Evolutionary conservation across 768 basidiomycete genomes (phyloP), one percentile per base, ranked within the genome.

Genomic region (Mycena amicta): DNA sequence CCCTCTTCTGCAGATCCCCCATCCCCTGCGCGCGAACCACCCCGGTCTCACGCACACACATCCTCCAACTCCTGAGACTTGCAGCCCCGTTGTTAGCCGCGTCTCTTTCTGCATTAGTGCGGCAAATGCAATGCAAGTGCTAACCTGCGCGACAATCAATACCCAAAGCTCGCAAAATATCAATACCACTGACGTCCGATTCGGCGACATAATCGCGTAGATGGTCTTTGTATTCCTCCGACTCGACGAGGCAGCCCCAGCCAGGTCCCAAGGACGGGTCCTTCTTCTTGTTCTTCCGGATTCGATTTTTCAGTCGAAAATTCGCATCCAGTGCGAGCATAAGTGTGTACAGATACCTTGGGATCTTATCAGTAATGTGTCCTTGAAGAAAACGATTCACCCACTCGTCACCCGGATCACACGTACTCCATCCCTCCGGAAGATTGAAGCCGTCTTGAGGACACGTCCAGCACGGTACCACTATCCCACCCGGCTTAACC

Each of bases 21-120:
- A 66, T 65, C 56, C 60, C 65, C 29, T 41, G 46, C 62, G 64
- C 66, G 28, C 71, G 62, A 62, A 31, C 70, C 69, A 69, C 68
- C 66, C 64, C 63, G 29, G 63, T 3, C 50, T 49, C 1, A 60
- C 52, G 28, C 67, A 67, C 3, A 60, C 37, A 31, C 54, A 47
- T 1, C 47, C 40, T 5, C 53, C 54, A 0, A 61, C 52, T 2
- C 64, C 64, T 3, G 64, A 56, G 8, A 15, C 40, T 1, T 31
- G 25, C 41, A 52, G 29, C 5, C 50, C 65, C 25, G 45, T 51
- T 31, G 20, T 45, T 18, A 64, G 50, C 5, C 39, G 50, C 0
- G 65, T 59, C 11, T 66, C 59, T 23, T 62, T 53, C 16, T 64
- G 65, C 3, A 37, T 40, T 23, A 64, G 33, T 18, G 33, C 33